These are phyloP conservation scores for Actinidia polygama DNA, from an alignment of 179 eudicot species.

Conservation along the genomic window DNA sequence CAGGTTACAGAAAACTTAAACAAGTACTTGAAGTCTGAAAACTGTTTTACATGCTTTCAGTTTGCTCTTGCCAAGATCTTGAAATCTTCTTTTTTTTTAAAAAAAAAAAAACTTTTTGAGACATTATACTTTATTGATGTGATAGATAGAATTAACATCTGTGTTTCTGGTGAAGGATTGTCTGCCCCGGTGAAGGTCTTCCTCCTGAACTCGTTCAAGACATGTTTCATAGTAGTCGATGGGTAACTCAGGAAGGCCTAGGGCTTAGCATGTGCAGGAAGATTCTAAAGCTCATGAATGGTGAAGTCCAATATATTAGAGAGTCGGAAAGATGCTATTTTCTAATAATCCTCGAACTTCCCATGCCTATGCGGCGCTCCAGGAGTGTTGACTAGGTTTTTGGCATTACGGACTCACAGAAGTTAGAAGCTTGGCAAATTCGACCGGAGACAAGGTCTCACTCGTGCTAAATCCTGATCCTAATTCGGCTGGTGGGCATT, in stretches of 20 bases:
- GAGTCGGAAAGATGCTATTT: conserved; percentile 92
- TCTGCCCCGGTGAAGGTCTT: conserved; percentile 90
- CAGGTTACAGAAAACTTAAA: too few relatives aligned
- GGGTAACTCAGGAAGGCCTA: conserved; percentile 88
- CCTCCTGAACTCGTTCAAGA: conserved; percentile 89
- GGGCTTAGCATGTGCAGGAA: conserved; percentile 92
- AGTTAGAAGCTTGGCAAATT: not conserved
- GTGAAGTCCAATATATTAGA: conserved; percentile 89
- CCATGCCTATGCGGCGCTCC: conserved; percentile 43
- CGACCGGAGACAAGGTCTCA: not conserved
- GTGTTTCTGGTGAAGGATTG: conserved; percentile 53
- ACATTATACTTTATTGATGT: not conserved
- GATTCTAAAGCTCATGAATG: conserved; percentile 83
- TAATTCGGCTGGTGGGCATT: not conserved
- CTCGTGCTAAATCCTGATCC: not conserved
- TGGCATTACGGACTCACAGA: not conserved
- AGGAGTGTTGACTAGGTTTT: conserved; percentile 34
- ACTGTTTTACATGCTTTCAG: too few relatives aligned
- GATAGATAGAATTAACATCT: not conserved
- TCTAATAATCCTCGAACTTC: conserved; percentile 72
- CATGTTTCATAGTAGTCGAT: conserved; percentile 83
- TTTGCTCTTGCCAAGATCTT: too few relatives aligned
- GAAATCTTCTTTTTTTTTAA: too few relatives aligned
- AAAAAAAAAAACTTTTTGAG: not conserved
- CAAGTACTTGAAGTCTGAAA: too few relatives aligned